These are phyloP conservation scores for Emergomyces orientalis DNA, from an alignment of 2,329 filamentous ascomycete species.

Conservation along the genomic window DNA sequence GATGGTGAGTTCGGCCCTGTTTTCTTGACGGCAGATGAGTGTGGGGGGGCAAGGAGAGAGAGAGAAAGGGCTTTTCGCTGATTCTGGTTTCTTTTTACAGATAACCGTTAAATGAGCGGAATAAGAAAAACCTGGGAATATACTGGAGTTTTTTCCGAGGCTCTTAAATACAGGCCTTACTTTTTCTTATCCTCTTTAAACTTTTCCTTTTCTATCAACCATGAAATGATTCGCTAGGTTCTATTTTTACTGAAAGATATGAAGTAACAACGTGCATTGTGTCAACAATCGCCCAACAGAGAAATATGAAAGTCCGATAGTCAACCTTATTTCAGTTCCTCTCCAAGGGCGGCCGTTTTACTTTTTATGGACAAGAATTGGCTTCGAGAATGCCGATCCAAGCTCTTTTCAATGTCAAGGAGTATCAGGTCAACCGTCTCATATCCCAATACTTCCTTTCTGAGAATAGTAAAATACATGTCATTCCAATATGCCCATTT, in stretches of 20 bases:
- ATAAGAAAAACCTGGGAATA: constrained; percentile 4
- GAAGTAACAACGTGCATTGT: background rate
- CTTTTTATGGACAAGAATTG: background rate
- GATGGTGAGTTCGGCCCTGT: background rate
- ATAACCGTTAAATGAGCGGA: constrained; percentile 5
- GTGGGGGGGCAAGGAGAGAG: background rate
- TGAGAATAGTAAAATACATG: background rate
- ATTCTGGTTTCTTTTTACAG: background rate
- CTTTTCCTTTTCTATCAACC: background rate
- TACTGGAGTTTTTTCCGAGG: constrained; percentile 5
- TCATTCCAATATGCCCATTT: background rate
- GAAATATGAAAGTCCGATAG: background rate
- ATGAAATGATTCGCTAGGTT: background rate
- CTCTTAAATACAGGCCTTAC: constrained; percentile 6
- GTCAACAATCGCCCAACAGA: background rate
- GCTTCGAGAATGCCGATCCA: background rate
- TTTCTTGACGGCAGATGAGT: background rate
- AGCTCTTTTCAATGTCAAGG: background rate
- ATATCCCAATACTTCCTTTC: background rate
- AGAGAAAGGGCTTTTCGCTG: background rate
- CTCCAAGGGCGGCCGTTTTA: background rate
- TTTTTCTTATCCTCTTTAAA: background rate
- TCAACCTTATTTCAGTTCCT: background rate
- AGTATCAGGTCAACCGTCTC: too few species aligned
- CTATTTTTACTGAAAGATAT: background rate